These are phyloP conservation scores for Saccharomycopsis sp. DNA, from an alignment of 805 yeast genomes.

Conservation along the genomic window DNA sequence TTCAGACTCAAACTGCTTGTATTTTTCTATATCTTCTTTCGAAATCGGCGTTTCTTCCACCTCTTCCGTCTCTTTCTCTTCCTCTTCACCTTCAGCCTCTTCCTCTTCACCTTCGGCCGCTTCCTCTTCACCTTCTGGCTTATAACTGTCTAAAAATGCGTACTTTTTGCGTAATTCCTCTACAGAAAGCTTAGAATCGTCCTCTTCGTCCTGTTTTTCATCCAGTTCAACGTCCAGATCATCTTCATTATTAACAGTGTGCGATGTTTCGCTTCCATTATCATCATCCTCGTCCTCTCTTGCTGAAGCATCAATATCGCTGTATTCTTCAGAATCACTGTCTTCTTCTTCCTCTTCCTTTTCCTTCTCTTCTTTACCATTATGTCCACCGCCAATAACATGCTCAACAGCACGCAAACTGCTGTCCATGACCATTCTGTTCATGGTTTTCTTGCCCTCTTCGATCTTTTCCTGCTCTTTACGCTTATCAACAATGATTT, in stretches of 20 bases:
- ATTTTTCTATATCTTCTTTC: slow-evolving; percentile 21
- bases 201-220: slow-evolving; percentile 23
- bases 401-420: slow-evolving; percentile 30
- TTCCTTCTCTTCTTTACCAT: slow-evolving; percentile 21
- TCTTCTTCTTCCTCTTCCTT: slow-evolving; percentile 21
- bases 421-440: slow-evolving; percentile 32
- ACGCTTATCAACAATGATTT: slow-evolving; percentile 16
- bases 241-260: slow-evolving; percentile 29
- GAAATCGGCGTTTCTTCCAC: slow-evolving; percentile 18
- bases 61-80: slow-evolving; percentile 4
- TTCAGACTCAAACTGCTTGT: background rate
- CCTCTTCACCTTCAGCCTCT: slow-evolving; percentile 20
- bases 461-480: slow-evolving; percentile 19
- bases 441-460: slow-evolving; percentile 21
- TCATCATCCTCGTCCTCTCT: slow-evolving; percentile 28
- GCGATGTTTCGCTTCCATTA: slow-evolving; percentile 27
- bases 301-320: slow-evolving; percentile 10
- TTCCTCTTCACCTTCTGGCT: slow-evolving; percentile 4
- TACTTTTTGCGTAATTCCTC: slow-evolving; percentile 41
- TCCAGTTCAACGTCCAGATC: slow-evolving; percentile 22
- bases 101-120: slow-evolving; percentile 10
- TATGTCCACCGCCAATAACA: slow-evolving; percentile 24
- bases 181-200: slow-evolving; percentile 35
- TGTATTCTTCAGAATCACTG: slow-evolving; percentile 16
- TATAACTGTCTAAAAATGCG: slow-evolving; percentile 25